Base-by-base conservation (phyloP, 2,329 filamentous ascomycete species). In the Onygenales sp. region DNA sequence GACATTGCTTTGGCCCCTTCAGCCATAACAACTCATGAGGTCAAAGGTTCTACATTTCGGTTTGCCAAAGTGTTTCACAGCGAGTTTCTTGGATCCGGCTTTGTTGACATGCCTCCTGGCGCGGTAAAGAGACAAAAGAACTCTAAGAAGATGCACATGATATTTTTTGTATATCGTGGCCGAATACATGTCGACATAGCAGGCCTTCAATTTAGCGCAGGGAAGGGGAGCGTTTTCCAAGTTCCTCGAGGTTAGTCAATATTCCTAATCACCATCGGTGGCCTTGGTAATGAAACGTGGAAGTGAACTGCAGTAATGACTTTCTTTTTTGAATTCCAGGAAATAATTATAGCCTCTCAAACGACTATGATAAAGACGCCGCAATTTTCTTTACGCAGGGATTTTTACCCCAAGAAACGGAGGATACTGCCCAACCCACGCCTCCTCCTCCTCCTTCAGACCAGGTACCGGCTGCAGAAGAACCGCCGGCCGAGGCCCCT, bases 91-190 rank as follows among this genome's bases (percentile, higher is more conserved):
- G 91, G 90, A 36, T 86, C 87, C 8, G 93, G 93, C 13, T 80
- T 97, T 51, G 87, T 98, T 39, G 92, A 97, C 63, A 75, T 98
- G 50, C 88, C 89, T 5, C 85, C 89, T 0, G 85, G 86, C 2
- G 83, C 87, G 35, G 82, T 87, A 65, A 98, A 98, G 76, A 83
- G 85, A 61, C 82, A 85, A 48, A 97, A 97, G 78, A 97, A 96
- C 70, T 87, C 87, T 38, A 81, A 92, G 58, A 91, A 87, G 73
- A 97, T 96, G 89, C 90, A 96, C 66, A 93, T 98, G 86, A 85
- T 87, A 1, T 97, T 97, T 69, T 96, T 95, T 62, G 86, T 98
- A 33, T 85, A 89, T 61, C 80, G 81, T 44, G 93, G 93, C 21
- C 84, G 86, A 59, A 89, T 96, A 17, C 77, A 83, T 59, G 91